Base-by-base conservation (phyloP, 495 filamentous ascomycete genomes). In the Aspergillus indologenus region DNA sequence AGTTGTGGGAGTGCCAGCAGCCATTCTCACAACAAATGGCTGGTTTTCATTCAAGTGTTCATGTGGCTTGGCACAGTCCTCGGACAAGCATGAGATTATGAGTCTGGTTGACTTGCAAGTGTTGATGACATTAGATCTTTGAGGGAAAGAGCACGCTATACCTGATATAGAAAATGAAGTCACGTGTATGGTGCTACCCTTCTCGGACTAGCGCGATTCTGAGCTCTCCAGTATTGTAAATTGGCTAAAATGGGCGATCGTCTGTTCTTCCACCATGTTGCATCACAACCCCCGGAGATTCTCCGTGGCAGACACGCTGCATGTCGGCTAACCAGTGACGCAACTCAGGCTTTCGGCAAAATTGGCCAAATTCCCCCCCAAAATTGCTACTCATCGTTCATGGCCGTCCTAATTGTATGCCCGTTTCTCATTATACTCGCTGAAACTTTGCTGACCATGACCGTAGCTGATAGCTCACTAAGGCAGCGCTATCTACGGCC, bases 11-110 rank as follows among this genome's bases (percentile, higher is more conserved):
- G 26, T 40, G n/a, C 51, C 58, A 14, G 52, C 54, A 40, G 60
- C 29, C 65, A 67, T 66, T 47, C n/a, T n/a, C 7, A 40, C 34
- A 40, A 40, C 5, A 40, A 14, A 29, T 3, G 3, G 9, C 26
- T 29, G n/a, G n/a, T 29, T 9, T 29, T 29, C 3, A 9, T 4
- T 29, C 9, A 29, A 4, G 9, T 4, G 26, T 9, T 29, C 26
- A 29, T 29, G 26, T 9, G 26, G 9, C 26, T 29, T 29, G 26
- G n/a, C n/a, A n/a, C n/a, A n/a, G n/a, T n/a, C n/a, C n/a, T n/a
- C n/a, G n/a, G n/a, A n/a, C n/a, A n/a, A n/a, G n/a, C n/a, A n/a
- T n/a, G n/a, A n/a, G n/a, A n/a, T n/a, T n/a, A n/a, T n/a, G n/a
- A n/a, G n/a, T n/a, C n/a, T n/a, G n/a, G n/a, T n/a, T n/a, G n/a